Evolutionary conservation across 495 filamentous ascomycete species (phyloP).

Genomic region (Aspergillus steynii): DNA sequence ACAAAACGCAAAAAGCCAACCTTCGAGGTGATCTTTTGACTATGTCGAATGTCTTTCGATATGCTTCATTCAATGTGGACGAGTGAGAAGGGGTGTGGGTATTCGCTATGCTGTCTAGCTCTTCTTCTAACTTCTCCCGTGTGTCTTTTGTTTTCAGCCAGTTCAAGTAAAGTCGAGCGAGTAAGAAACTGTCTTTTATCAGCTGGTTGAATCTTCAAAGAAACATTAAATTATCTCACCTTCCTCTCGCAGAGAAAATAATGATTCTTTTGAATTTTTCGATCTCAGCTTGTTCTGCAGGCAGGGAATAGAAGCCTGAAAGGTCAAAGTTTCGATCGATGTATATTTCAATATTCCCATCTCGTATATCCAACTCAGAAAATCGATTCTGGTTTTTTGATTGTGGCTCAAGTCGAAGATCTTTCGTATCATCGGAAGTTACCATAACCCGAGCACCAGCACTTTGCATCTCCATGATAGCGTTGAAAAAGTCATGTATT

Average conservation of each 20-base stretch:
- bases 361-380: too few relatives aligned
- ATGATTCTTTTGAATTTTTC: constrained; percentile 1
- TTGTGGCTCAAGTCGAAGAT: too few relatives aligned
- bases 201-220: background rate
- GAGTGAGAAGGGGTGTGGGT: background rate
- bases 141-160: background rate
- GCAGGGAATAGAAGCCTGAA: background rate
- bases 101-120: constrained; percentile 1
- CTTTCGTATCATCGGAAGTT: too few relatives aligned
- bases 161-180: background rate
- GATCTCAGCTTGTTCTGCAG: background rate
- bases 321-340: background rate
- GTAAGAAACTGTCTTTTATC: background rate
- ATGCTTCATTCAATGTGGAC: background rate
- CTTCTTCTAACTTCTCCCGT: background rate
- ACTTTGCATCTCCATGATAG: too few relatives aligned
- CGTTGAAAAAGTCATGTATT: too few relatives aligned
- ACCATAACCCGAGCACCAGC: too few relatives aligned
- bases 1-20: background rate
- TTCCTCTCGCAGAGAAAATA: background rate
- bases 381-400: too few relatives aligned
- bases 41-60: background rate
- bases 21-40: background rate
- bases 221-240: background rate
- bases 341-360: background rate